Conservation (phyloP, 495 filamentous ascomycete species). For the Penicillium taxi region DNA sequence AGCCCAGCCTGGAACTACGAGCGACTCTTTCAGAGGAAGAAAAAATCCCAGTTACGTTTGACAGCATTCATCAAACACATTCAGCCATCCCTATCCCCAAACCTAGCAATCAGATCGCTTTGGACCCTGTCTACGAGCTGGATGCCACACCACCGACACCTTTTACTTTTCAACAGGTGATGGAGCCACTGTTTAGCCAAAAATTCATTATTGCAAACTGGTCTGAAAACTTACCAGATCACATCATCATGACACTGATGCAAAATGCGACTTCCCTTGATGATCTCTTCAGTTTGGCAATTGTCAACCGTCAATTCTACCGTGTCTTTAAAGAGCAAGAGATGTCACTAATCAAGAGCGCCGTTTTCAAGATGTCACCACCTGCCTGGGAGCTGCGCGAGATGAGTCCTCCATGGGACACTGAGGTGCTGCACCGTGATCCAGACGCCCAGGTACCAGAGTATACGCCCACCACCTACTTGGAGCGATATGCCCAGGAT, state of each 20-base stretch:
- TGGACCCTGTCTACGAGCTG: conserved; percentile 34
- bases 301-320: conserved; percentile 52
- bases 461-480: conserved; percentile 50
- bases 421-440: conserved; percentile 34
- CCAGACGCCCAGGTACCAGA: conserved; percentile 44
- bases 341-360: conserved; percentile 46
- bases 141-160: conserved; percentile 26
- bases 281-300: conserved; percentile 51
- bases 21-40: too few relatives aligned
- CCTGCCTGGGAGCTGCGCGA: conserved; percentile 60
- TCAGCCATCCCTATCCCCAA: too few relatives aligned
- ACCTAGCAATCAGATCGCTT: too few relatives aligned
- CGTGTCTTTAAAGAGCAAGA: conserved; percentile 54
- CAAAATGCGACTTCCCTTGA: conserved; percentile 42
- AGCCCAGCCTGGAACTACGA: too few relatives aligned
- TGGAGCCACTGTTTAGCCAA: background rate
- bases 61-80: too few relatives aligned
- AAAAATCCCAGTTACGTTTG: too few relatives aligned
- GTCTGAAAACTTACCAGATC: conserved; percentile 32
- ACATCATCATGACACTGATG: conserved; percentile 44
- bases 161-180: conserved; percentile 7
- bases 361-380: conserved; percentile 50
- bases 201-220: background rate
- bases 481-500: conserved; percentile 49
- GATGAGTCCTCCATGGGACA: conserved; percentile 49